Conservation (phyloP, 179 eudicot genomes). For the Camellia oleifera region DNA sequence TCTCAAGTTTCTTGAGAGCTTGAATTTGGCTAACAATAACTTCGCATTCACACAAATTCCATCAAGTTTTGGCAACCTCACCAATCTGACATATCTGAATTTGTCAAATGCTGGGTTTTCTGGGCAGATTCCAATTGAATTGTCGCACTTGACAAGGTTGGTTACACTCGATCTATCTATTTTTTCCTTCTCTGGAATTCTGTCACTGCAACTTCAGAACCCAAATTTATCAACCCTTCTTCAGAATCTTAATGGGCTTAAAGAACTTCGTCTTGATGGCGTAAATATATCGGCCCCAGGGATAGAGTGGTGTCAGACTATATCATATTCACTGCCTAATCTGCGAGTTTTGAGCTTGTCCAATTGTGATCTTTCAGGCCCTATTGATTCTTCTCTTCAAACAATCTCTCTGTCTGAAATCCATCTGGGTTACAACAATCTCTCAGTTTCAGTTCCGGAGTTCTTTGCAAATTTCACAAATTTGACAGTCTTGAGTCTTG, state of each 20-base stretch:
- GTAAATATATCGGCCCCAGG: constrained; percentile 36
- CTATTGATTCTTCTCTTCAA: constrained; percentile 28
- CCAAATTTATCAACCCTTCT: constrained; percentile 32
- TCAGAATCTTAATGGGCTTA: constrained; percentile 31
- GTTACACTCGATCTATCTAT: constrained; percentile 33
- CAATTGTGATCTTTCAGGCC: constrained; percentile 42
- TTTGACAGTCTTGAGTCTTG: constrained; percentile 36
- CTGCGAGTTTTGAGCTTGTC: constrained; percentile 45
- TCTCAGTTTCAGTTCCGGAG: constrained; percentile 31
- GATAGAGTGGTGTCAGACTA: constrained; percentile 38
- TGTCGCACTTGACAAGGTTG: constrained; percentile 21
- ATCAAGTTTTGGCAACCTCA: constrained; percentile 25
- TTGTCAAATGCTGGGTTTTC: constrained; percentile 22
- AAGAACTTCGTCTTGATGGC: constrained; percentile 30
- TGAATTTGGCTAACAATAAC: constrained; percentile 23
- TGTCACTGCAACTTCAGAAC: constrained; percentile 14
- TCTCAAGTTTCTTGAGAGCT: constrained; percentile 21
- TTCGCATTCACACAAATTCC: constrained; percentile 26
- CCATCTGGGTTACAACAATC: constrained; percentile 33
- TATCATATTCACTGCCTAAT: constrained; percentile 42
- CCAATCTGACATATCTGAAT: constrained; percentile 25
- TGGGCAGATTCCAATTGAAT: constrained; percentile 21
- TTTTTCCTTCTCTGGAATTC: not conserved
- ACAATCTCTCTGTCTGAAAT: constrained; percentile 31
- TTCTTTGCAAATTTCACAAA: constrained; percentile 37